Conservation (phyloP, 2,329 filamentous ascomycete species). For the Phialophora tarda region DNA sequence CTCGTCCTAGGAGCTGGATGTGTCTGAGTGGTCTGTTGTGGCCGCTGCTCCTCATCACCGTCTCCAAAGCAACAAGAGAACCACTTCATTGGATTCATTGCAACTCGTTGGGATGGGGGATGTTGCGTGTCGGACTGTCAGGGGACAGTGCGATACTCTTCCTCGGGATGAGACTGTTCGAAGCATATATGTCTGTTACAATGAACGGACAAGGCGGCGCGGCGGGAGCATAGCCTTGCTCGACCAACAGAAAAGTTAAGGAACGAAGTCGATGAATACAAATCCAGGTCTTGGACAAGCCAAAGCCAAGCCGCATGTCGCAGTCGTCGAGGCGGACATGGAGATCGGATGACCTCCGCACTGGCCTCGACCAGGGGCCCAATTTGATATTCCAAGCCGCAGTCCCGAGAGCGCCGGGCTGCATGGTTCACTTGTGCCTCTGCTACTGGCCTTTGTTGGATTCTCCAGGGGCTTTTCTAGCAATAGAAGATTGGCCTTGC, state of each 20-base stretch:
- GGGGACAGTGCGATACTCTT: not conserved
- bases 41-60: constrained; percentile 5
- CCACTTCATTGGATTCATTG: constrained; percentile 9
- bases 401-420: not conserved
- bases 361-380: not conserved
- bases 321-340: not conserved
- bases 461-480: not conserved
- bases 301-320: not conserved
- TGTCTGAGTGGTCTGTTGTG: constrained; percentile 13
- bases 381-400: not conserved
- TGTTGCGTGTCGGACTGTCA: not conserved
- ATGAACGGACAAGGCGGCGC: not conserved
- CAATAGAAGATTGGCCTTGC: not conserved
- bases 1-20: constrained; percentile 8
- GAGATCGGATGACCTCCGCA: not conserved
- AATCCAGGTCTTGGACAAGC: not conserved
- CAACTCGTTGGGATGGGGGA: not conserved
- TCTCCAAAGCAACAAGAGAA: constrained; percentile 18
- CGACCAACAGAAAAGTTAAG: not conserved
- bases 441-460: not conserved
- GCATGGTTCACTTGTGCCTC: not conserved
- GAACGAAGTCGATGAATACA: not conserved
- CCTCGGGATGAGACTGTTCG: not conserved
- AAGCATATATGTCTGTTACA: not conserved
- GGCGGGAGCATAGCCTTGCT: not conserved